Base-by-base conservation (phyloP, 305 asterid genomes). In the Rubia occidens region DNA sequence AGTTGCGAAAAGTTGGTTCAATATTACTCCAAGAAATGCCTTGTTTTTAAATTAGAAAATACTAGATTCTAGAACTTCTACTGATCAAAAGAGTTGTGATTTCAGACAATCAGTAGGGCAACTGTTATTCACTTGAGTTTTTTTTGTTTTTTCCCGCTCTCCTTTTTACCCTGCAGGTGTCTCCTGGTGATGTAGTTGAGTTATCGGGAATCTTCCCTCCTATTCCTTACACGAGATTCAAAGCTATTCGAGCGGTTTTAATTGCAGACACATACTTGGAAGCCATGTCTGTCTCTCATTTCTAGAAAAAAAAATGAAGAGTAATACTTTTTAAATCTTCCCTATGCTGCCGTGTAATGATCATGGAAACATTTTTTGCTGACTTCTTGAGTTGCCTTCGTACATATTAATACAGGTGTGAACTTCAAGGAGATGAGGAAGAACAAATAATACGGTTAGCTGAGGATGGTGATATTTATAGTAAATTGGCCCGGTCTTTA, bases 231-330 rank as follows among this genome's bases (percentile, higher is more conserved):
- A 83, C 89, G 49, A 97, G 98, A 77, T 94, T 88, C 82, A 90
- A 92, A 84, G 97, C 97, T 43, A 94, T 94, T 97, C 85, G 98
- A 68, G 98, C 97, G 74, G 97, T 96, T 69, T 79, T 90, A 68
- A 94, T 94, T 82, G 98, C 98, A 65, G 98, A 94, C 78, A 94
- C 98, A 29, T 94, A 87, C 83, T 81, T 94, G 86, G 98, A 94
- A 77, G 97, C 92, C 71, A 94, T 94, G 99, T 86, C 93, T 59
- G 88, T 90, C 71, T 49, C 56, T 62, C 97, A 88, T 78, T 94
- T 94, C 81, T 90, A 94, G 93, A n/a, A 94, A 89, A 80, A 89
- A 86, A 90, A 89, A 90, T 71, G 97, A 94, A 75, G 95, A 94
- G 98, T 94, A 84, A 83, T 89, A 49, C 64, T 72, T 75, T 54